phyloP scores from a whole-genome alignment of 2,329 filamentous ascomycete genomes.

The Coniochaeta ligniaria region DNA sequence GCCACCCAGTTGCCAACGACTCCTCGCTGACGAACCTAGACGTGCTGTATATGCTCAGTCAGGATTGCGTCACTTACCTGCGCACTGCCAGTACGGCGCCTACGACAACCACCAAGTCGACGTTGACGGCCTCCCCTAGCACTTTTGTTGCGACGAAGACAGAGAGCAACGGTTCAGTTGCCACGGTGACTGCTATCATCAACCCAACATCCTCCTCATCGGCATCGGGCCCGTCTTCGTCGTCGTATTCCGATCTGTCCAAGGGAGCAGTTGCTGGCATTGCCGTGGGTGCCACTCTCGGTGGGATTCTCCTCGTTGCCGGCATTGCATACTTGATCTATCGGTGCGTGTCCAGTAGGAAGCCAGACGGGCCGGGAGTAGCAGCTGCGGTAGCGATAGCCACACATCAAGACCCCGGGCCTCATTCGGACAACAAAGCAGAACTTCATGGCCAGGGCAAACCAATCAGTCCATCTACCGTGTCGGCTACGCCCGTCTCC shows the following conservation, averaged over 20 bases:
- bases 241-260: background rate
- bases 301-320: background rate
- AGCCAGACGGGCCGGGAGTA: background rate
- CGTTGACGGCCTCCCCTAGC: background rate
- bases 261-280: background rate
- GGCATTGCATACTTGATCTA: background rate
- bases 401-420: background rate
- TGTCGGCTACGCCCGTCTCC: background rate
- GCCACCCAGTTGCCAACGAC: too few species aligned
- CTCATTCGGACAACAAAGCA: background rate
- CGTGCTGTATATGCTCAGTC: background rate
- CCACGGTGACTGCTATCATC: background rate
- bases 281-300: background rate
- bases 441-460: background rate
- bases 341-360: background rate
- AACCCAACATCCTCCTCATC: background rate
- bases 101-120: background rate
- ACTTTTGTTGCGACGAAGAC: background rate
- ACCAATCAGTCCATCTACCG: background rate
- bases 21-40: background rate
- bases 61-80: background rate
- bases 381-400: background rate
- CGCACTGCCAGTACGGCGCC: background rate
- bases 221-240: background rate
- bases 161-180: background rate